Evolutionary conservation across 148 eudicot species (phyloP).

Genomic region (Rhododendron simsii): DNA sequence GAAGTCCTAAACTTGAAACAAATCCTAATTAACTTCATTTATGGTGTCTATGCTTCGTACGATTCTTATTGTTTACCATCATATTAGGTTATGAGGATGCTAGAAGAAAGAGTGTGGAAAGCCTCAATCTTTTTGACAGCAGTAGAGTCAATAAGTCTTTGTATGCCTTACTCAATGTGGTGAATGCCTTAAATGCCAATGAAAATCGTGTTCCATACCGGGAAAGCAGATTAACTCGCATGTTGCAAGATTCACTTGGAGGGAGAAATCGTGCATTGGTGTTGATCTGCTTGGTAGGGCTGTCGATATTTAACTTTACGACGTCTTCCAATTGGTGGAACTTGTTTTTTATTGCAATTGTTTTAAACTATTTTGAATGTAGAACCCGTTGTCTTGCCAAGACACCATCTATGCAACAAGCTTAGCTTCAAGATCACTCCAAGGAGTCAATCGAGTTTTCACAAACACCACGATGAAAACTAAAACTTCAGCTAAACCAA

Average conservation of each 20-base stretch:
- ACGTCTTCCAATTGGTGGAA: background rate
- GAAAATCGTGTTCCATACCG: slow-evolving; percentile 79
- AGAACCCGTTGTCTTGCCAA: slow-evolving; percentile 66
- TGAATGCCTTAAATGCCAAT: slow-evolving; percentile 64
- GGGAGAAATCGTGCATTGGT: slow-evolving; percentile 48
- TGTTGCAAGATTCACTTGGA: slow-evolving; percentile 87
- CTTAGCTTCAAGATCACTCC: slow-evolving; percentile 69
- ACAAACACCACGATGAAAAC: slow-evolving; percentile 34
- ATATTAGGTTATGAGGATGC: slow-evolving; percentile 75
- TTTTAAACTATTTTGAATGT: slow-evolving; percentile 9
- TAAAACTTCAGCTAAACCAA: slow-evolving; percentile 34
- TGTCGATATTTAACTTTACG: background rate
- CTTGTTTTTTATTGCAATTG: background rate
- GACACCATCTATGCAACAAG: slow-evolving; percentile 61
- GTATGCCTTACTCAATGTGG: slow-evolving; percentile 65
- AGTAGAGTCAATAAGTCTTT: slow-evolving; percentile 63
- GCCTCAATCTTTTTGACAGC: slow-evolving; percentile 37
- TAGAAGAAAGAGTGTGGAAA: slow-evolving; percentile 51
- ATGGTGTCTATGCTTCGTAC: background rate
- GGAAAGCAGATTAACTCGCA: slow-evolving; percentile 71
- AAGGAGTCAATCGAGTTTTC: slow-evolving; percentile 38
- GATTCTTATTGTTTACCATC: background rate
- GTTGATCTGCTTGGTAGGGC: slow-evolving; percentile 70
- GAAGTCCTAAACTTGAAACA: background rate
- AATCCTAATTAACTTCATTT: background rate